phyloP scores from a whole-genome alignment of 1,284 basidiomycete species.

The Sporisorium reilianum region DNA sequence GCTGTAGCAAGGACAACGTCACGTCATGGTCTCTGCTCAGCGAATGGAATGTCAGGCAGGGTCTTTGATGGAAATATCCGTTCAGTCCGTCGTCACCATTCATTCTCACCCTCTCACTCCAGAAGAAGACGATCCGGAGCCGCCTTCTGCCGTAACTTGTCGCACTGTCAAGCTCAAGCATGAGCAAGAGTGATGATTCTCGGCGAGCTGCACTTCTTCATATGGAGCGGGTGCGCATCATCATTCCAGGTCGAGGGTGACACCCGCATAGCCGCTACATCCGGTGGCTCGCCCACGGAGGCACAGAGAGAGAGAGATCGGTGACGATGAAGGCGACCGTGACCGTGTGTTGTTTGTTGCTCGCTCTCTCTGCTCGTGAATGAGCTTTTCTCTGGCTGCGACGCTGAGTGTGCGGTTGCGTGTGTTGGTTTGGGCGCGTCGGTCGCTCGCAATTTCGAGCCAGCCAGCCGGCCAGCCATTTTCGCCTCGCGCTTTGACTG shows the following conservation, averaged over 20 bases:
- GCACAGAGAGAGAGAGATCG: too few relatives aligned
- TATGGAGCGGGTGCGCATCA: not conserved
- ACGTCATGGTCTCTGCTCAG: not conserved
- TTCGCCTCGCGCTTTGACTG: not conserved
- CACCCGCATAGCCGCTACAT: not conserved
- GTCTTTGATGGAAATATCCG: slow-evolving; percentile 1
- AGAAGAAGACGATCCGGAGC: slow-evolving; percentile 1
- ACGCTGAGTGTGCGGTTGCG: not conserved
- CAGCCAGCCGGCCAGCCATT: too few relatives aligned
- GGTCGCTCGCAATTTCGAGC: not conserved
- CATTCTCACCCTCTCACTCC: too few relatives aligned
- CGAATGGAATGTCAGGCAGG: slow-evolving; percentile 4
- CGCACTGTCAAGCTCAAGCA: not conserved
- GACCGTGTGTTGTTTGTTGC: too few relatives aligned
- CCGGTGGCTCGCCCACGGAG: not conserved
- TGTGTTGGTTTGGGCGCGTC: slow-evolving; percentile 7
- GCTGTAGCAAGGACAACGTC: not conserved
- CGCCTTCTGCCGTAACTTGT: not conserved
- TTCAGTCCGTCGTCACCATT: not conserved
- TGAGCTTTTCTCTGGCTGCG: too few relatives aligned
- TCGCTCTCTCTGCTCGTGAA: too few relatives aligned
- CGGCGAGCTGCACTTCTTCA: not conserved
- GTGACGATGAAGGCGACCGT: too few relatives aligned
- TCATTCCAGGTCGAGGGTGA: not conserved
- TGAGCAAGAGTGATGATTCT: not conserved